Conservation (phyloP, 192 early-diverging fungal species). For the Backusella macrospora region DNA sequence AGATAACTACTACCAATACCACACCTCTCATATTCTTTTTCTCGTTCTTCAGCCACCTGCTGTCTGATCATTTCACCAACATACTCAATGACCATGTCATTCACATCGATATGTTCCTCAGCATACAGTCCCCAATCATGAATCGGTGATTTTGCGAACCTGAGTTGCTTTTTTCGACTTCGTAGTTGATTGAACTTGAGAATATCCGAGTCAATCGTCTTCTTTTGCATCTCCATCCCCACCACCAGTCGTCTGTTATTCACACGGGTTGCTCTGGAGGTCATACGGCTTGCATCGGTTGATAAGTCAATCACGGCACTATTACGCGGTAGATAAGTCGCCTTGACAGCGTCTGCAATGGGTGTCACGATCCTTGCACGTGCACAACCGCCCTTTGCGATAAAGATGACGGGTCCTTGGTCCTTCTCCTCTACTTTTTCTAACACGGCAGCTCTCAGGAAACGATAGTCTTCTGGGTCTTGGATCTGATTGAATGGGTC, state of each 20-base stretch:
- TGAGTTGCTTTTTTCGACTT: conserved; percentile 84
- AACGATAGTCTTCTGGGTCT: conserved; percentile 50
- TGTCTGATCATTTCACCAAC: conserved; percentile 94
- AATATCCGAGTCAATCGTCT: conserved; percentile 59
- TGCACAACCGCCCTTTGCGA: conserved; percentile 56
- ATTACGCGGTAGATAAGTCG: conserved; percentile 57
- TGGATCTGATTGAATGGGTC: conserved; percentile 37
- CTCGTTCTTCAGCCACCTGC: conserved; percentile 91
- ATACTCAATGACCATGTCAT: conserved; percentile 98
- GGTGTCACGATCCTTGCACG: conserved; percentile 74
- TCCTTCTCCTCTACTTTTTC: background rate
- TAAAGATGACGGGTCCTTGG: background rate
- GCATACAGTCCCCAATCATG: conserved; percentile 99
- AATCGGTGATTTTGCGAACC: conserved; percentile 88
- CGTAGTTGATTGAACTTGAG: conserved; percentile 91
- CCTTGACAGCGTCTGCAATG: conserved; percentile 65
- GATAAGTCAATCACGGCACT: conserved; percentile 38
- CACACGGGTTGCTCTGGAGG: conserved; percentile 66
- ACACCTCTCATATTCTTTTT: conserved; percentile 90
- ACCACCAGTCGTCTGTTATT: conserved; percentile 61
- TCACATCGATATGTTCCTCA: conserved; percentile 82
- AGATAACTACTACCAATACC: conserved; percentile 96
- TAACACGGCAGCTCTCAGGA: conserved; percentile 45
- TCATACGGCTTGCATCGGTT: background rate
- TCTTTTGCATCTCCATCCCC: conserved; percentile 57